Conservation (phyloP, 2,329 filamentous ascomycete species). For the Rutstroemia sydowiana region DNA sequence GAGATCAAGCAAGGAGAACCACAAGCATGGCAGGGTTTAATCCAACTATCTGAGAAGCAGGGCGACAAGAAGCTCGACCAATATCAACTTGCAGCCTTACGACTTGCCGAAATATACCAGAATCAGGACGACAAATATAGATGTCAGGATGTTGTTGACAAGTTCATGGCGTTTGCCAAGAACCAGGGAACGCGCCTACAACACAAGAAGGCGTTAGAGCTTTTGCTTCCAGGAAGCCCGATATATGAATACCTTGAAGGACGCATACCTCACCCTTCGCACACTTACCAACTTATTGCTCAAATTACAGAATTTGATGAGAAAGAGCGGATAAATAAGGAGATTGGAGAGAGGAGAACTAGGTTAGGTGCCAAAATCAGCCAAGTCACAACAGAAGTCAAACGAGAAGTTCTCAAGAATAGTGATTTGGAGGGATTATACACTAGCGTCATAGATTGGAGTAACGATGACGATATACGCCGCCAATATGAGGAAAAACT, state of each 20-base stretch:
- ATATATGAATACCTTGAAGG: conserved; percentile 81
- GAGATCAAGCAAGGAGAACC: conserved; percentile 64
- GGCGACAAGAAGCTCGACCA: conserved; percentile 59
- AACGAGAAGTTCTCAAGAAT: conserved; percentile 68
- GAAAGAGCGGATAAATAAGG: conserved; percentile 78
- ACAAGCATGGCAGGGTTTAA: conserved; percentile 86
- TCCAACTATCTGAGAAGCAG: conserved; percentile 78
- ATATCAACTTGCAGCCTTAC: conserved; percentile 67
- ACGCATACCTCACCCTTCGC: conserved; percentile 68
- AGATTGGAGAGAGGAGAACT: conserved; percentile 84
- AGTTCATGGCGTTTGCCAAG: conserved; percentile 68
- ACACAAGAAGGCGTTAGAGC: conserved; percentile 66
- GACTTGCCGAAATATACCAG: conserved; percentile 67
- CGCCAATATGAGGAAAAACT: conserved; percentile 87
- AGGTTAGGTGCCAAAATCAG: conserved; percentile 76
- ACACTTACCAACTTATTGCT: conserved; percentile 75
- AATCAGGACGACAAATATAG: conserved; percentile 57
- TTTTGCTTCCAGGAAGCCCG: conserved; percentile 72
- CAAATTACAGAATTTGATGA: conserved; percentile 81
- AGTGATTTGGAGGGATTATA: conserved; percentile 79
- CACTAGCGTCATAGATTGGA: conserved; percentile 82
- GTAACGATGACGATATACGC: conserved; percentile 74
- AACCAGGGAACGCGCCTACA: conserved; percentile 64
- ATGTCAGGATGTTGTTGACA: conserved; percentile 65
- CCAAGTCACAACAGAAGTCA: conserved; percentile 81